Evolutionary conservation across 768 basidiomycete genomes (phyloP).

Genomic region (Kwoniella heveanensis): DNA sequence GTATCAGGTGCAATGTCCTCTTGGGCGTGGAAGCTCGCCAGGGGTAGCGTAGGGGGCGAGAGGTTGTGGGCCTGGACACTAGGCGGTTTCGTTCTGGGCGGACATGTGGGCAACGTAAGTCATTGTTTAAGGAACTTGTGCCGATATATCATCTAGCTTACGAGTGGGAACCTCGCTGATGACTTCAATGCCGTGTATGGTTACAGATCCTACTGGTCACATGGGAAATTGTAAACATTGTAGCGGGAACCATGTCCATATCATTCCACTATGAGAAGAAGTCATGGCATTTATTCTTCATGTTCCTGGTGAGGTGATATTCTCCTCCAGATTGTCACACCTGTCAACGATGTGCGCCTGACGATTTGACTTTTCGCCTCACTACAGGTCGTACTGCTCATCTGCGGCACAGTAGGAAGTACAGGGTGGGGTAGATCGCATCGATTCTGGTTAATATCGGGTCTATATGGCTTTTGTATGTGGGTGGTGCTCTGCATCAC

Average conservation of each 20-base stretch:
- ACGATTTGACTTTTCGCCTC: not conserved
- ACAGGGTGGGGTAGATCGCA: conserved; percentile 52
- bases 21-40: conserved; percentile 53
- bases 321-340: not conserved
- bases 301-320: conserved; percentile 44
- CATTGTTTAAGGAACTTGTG: too few species aligned
- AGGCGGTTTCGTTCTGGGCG: conserved; percentile 43
- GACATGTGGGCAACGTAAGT: conserved; percentile 49
- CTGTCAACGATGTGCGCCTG: not conserved
- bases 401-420: conserved; percentile 41
- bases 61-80: conserved; percentile 54
- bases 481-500: conserved; percentile 48
- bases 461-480: conserved; percentile 37
- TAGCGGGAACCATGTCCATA: conserved; percentile 46
- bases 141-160: too few species aligned
- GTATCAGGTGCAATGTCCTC: conserved; percentile 54
- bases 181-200: not conserved
- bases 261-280: conserved; percentile 38
- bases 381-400: conserved; percentile 35
- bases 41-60: conserved; percentile 51
- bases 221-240: conserved; percentile 47
- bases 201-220: conserved; percentile 46
- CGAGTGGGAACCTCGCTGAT: too few species aligned
- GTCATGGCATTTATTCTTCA: conserved; percentile 46
- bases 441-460: conserved; percentile 47